phyloP scores from a whole-genome alignment of 2,329 filamentous ascomycete species.

The Colletotrichum cordylinicola region DNA sequence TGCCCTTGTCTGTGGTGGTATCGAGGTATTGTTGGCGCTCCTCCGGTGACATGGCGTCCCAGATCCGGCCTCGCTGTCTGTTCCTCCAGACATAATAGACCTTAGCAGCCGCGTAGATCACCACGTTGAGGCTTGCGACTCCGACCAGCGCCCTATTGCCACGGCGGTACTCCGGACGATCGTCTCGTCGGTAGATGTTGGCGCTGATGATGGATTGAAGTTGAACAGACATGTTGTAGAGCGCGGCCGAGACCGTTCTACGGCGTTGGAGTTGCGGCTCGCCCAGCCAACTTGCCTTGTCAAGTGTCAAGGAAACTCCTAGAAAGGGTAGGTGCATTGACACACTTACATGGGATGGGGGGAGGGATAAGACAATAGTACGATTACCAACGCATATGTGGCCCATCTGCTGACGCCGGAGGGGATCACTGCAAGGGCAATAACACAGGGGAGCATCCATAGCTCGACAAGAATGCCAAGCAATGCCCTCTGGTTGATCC shows the following conservation, averaged over 20 bases:
- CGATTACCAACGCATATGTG: slow-evolving; percentile 32
- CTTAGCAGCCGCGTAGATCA: slow-evolving; percentile 52
- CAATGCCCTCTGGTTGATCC: slow-evolving; percentile 30
- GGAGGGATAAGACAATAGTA: slow-evolving; percentile 36
- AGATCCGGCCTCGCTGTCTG: slow-evolving; percentile 45
- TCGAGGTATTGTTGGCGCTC: slow-evolving; percentile 20
- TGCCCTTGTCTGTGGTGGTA: slow-evolving; percentile 23
- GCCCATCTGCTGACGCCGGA: slow-evolving; percentile 31
- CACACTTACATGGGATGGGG: slow-evolving; percentile 43
- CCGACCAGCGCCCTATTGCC: slow-evolving; percentile 23
- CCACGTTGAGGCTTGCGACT: slow-evolving; percentile 24
- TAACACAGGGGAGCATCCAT: slow-evolving; percentile 35
- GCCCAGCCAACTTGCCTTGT: slow-evolving; percentile 56
- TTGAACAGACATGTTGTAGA: slow-evolving; percentile 62
- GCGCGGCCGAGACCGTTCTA: slow-evolving; percentile 67
- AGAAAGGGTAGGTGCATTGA: not conserved
- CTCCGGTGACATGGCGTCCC: slow-evolving; percentile 48
- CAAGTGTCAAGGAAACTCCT: not conserved
- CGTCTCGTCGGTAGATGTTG: slow-evolving; percentile 53
- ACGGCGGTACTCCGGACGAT: slow-evolving; percentile 41
- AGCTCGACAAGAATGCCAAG: slow-evolving; percentile 33
- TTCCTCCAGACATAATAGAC: slow-evolving; percentile 59
- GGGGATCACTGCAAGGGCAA: slow-evolving; percentile 34
- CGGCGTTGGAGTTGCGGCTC: slow-evolving; percentile 63
- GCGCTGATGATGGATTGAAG: slow-evolving; percentile 47